Evolutionary conservation across 768 basidiomycete species (phyloP), one percentile per base, ranked within the genome.

Genomic region (Terana coerulea): DNA sequence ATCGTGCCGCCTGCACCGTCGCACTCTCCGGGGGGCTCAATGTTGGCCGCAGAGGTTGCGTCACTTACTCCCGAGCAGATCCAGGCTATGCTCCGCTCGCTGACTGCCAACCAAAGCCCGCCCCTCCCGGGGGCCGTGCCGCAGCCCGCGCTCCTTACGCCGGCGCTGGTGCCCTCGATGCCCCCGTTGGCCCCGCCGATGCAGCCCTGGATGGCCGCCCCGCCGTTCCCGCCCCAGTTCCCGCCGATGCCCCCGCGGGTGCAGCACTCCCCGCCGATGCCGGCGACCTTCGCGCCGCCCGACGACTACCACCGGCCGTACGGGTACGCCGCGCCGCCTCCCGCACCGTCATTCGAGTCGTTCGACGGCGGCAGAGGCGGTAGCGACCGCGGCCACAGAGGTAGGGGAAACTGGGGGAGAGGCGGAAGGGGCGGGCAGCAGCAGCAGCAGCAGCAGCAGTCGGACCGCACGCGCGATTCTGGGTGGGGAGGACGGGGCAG

Each of bases 21-120:
- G 50, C 58, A 26, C 29, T 61, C 30, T 26, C 37, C 67, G n/a
- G n/a, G n/a, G 11, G 70, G 64, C 28, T 61, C 74, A 14, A 66
- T 70, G 28, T 75, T 91, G 33, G 83, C 83, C 7, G 80, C 84
- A 5, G 84, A 88, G 60, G 80, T 90, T 5, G 84, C 88, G 5
- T 74, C 81, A 30, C 75, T 91, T 14, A 87, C 86, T 2, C 86
- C 86, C 0, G 88, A 87, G 43, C 88, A 90, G 63, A 80, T 91
- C 31, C 82, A 86, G 54, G 66, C 77, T 42, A 79, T 90, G 67
- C 69, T 90, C 11, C 76, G 77, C 30, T 75, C 83, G 0, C 72
- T 91, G 15, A 72, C 76, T 1, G 69, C 70, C 73, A 60, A 67
- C 74, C 8, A 58, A 70, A 12, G 57, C 66, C 55, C 62, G 37